phyloP scores from a whole-genome alignment of 208 protist species.

The Leptomonas pyrrhocoris region DNA sequence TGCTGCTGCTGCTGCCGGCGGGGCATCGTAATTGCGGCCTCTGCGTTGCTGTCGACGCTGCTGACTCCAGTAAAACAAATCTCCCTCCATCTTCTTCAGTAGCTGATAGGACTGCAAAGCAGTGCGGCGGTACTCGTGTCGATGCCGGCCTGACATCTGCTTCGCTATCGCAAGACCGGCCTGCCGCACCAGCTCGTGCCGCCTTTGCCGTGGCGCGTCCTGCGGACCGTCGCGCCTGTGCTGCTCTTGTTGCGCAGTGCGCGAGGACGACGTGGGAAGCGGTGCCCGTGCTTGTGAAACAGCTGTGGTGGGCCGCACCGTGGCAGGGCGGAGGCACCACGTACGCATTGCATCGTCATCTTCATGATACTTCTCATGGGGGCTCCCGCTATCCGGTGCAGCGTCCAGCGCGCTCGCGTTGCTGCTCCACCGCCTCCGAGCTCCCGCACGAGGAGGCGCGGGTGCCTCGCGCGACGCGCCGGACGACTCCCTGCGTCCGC shows the following conservation, averaged over 20 bases:
- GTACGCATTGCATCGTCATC: not conserved
- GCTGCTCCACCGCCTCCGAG: no score
- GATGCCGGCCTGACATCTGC: constrained; percentile 4
- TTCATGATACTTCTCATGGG: not conserved
- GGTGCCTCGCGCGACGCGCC: not conserved
- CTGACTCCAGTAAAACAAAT: constrained; percentile 8
- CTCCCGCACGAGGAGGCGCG: not conserved
- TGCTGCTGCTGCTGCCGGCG: not conserved
- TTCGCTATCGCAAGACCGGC: not conserved
- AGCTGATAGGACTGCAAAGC: constrained; percentile 20
- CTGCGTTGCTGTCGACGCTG: constrained; percentile 3
- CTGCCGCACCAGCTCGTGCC: constrained; percentile 4
- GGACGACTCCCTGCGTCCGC: not conserved
- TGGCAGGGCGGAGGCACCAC: not conserved
- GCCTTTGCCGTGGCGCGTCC: not conserved
- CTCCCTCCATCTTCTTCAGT: constrained; percentile 11
- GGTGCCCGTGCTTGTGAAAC: no score
- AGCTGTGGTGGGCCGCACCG: not conserved
- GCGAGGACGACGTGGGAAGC: no score
- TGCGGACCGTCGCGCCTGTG: not conserved
- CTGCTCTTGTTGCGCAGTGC: not conserved
- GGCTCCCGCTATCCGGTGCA: not conserved
- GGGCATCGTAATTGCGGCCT: no score
- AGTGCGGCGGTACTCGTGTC: constrained; percentile 2
- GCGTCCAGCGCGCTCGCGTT: no score